These are phyloP conservation scores for Blastocystis sp. DNA, from an alignment of 352 stramenopile genomes.

Conservation along the genomic window DNA sequence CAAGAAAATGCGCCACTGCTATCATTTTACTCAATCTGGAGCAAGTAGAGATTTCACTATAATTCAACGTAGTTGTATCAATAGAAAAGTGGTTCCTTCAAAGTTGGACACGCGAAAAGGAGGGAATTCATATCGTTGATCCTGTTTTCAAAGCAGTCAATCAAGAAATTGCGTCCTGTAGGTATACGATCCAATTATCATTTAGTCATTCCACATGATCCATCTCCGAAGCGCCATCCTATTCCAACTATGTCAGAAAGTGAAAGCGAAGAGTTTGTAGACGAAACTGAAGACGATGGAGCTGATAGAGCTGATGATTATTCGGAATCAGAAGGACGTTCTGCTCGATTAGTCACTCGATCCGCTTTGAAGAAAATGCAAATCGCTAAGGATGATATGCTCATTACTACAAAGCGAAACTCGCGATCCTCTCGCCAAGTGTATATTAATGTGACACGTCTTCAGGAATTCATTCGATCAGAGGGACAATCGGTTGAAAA, in stretches of 20 bases:
- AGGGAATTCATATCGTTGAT: not conserved
- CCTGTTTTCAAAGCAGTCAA: not conserved
- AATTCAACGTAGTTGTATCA: not conserved
- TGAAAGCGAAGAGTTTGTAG: not conserved
- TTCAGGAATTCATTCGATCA: conserved; percentile 2
- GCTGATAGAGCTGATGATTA: not conserved
- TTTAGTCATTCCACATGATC: not conserved
- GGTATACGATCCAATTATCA: not conserved
- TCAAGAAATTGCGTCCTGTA: not conserved
- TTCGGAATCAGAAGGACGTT: not conserved
- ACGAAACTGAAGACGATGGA: not conserved
- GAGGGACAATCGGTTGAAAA: not conserved
- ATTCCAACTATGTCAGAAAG: not conserved
- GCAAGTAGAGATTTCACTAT: not conserved
- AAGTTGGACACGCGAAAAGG: not conserved
- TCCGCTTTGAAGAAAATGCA: not conserved
- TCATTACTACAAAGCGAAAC: not conserved
- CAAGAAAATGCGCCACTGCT: not conserved
- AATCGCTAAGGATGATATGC: not conserved
- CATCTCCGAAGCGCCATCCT: not conserved
- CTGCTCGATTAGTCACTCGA: not conserved
- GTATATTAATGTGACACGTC: conserved; percentile 27
- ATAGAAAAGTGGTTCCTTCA: not conserved
- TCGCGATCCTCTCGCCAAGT: not conserved
- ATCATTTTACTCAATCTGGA: not conserved